phyloP scores from a whole-genome alignment of 768 basidiomycete species.

The Asterophora lycoperdoides region DNA sequence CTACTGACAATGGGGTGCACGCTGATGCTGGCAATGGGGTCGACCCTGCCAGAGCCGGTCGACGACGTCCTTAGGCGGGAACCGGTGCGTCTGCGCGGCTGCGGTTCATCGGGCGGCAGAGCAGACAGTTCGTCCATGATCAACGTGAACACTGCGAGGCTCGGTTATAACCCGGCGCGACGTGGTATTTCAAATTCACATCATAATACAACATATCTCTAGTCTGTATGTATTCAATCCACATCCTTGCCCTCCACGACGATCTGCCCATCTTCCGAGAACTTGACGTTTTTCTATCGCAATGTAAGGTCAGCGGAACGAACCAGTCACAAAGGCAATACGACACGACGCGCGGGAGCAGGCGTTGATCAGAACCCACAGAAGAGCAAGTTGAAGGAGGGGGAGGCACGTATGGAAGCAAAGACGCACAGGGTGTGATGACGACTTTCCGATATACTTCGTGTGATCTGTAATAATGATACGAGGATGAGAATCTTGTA shows the following conservation, averaged over 20 bases:
- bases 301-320: background rate
- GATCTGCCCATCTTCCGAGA: constrained; percentile 73
- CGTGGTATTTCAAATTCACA: background rate
- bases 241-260: constrained; percentile 63
- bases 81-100: constrained; percentile 22
- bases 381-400: constrained; percentile 1
- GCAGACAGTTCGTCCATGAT: constrained; percentile 39
- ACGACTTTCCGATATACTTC: constrained; percentile 77
- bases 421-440: constrained; percentile 35
- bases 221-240: constrained; percentile 19
- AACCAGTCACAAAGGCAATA: background rate
- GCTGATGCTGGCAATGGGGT: constrained; percentile 19
- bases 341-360: no score
- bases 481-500: background rate
- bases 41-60: constrained; percentile 19
- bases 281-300: constrained; percentile 65
- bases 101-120: constrained; percentile 31
- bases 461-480: constrained; percentile 59
- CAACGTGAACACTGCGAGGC: constrained; percentile 1
- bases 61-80: constrained; percentile 29
- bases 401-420: background rate
- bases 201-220: background rate
- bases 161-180: background rate
- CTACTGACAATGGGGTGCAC: background rate
- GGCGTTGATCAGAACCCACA: no score